phyloP scores from a whole-genome alignment of 768 basidiomycete genomes.

The Jaapia argillacea region DNA sequence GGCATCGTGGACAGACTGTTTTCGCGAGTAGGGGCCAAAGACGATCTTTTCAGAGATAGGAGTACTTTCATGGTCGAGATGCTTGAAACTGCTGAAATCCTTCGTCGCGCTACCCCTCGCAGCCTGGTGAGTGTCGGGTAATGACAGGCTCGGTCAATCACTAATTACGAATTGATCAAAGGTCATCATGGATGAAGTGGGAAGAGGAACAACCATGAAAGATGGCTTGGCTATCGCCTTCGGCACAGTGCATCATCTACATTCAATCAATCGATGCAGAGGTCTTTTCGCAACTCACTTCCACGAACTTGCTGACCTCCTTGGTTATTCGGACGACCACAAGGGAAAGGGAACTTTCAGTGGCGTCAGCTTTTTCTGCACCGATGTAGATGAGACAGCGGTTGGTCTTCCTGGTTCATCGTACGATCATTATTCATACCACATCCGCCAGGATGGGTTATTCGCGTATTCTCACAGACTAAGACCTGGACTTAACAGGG shows the following conservation, averaged over 20 bases:
- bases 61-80: constrained; percentile 99
- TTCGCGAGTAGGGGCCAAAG: constrained; percentile 90
- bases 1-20: constrained; percentile 90
- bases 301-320: constrained; percentile 83
- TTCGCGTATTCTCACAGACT: constrained; percentile 83
- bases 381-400: constrained; percentile 69
- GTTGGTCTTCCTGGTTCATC: constrained; percentile 30
- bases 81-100: constrained; percentile 89
- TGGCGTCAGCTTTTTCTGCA: constrained; percentile 80
- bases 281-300: constrained; percentile 99
- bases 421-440: neutral
- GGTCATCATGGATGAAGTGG: constrained; percentile 99
- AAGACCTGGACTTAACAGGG: constrained; percentile 74
- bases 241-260: constrained; percentile 77
- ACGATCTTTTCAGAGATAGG: constrained; percentile 86
- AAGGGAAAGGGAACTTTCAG: constrained; percentile 38
- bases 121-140: constrained; percentile 55
- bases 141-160: neutral
- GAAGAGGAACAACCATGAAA: constrained; percentile 84
- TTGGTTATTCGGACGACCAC: constrained; percentile 45
- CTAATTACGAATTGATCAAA: constrained; percentile 20
- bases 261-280: constrained; percentile 60
- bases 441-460: constrained; percentile 50
- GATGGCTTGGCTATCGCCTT: constrained; percentile 94
- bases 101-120: constrained; percentile 68